Percentiles rank a stretch among this genome's conserved stretches.
Conservation (phyloP, 2,329 filamentous ascomycete genomes). For the Orbilia brochopaga region DNA sequence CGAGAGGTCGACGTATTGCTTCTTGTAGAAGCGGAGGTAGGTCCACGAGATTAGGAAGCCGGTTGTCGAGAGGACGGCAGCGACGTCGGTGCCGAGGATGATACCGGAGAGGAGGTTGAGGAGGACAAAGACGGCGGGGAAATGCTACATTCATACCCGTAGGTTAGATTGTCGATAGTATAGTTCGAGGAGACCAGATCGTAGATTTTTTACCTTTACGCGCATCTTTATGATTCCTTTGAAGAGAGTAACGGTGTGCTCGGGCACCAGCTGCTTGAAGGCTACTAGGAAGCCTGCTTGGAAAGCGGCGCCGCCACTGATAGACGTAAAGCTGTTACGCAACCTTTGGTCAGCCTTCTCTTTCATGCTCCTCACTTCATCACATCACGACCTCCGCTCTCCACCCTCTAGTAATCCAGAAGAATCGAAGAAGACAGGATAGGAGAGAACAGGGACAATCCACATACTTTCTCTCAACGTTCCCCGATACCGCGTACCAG, state of each 20-base stretch:
- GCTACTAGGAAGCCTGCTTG: conserved; percentile 94
- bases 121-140: conserved; percentile 75
- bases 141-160: conserved; percentile 65
- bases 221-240: conserved; percentile 86
- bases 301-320: conserved; percentile 85
- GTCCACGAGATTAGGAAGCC: conserved; percentile 90
- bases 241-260: conserved; percentile 94
- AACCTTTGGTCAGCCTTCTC: conserved; percentile 4
- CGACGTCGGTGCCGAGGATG: conserved; percentile 72
- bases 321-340: conserved; percentile 70
- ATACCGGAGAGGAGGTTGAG: conserved; percentile 72
- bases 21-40: conserved; percentile 94
- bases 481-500: conserved; percentile 36
- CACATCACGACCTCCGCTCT: neutral
- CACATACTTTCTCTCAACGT: conserved; percentile 37
- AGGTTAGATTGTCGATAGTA: neutral
- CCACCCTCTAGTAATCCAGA: neutral
- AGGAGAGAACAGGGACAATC: neutral
- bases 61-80: conserved; percentile 77
- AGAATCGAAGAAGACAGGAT: neutral
- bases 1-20: conserved; percentile 72
- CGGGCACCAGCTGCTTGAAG: conserved; percentile 95
- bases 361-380: neutral
- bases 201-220: too few relatives aligned
- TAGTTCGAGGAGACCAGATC: too few relatives aligned